phyloP scores from a whole-genome alignment of 768 basidiomycete genomes.

The Mycena polygramma region DNA sequence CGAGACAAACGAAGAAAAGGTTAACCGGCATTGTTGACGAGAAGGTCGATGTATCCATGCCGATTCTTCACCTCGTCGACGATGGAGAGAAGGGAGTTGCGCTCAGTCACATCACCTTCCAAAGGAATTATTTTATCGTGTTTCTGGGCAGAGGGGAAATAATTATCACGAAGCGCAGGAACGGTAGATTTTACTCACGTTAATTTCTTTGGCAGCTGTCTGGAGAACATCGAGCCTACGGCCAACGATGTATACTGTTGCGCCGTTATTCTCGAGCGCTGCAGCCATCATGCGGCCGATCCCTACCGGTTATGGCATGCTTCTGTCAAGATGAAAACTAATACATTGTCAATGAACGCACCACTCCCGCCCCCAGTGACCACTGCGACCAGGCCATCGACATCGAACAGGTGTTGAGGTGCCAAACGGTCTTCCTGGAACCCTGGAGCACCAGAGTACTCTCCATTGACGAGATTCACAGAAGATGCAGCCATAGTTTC shows the following conservation, averaged over 20 bases:
- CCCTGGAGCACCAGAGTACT: slow-evolving; percentile 27
- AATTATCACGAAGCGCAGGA: slow-evolving; percentile 36
- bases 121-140: slow-evolving; percentile 75
- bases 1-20: not conserved
- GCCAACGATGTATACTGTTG: slow-evolving; percentile 85
- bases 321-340: not conserved
- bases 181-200: slow-evolving; percentile 53
- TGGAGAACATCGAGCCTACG: slow-evolving; percentile 71
- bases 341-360: slow-evolving; percentile 44
- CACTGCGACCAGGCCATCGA: slow-evolving; percentile 75
- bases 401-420: slow-evolving; percentile 67
- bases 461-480: slow-evolving; percentile 31
- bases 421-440: slow-evolving; percentile 42
- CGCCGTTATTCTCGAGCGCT: slow-evolving; percentile 84
- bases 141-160: slow-evolving; percentile 55
- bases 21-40: slow-evolving; percentile 80
- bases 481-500: slow-evolving; percentile 28
- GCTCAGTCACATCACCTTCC: slow-evolving; percentile 75
- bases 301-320: slow-evolving; percentile 56
- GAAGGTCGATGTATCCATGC: slow-evolving; percentile 79
- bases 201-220: slow-evolving; percentile 71
- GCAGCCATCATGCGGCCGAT: slow-evolving; percentile 87
- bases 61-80: slow-evolving; percentile 67
- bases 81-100: slow-evolving; percentile 67
- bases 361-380: slow-evolving; percentile 84